Base-by-base conservation (phyloP, 345 rosid genomes). In the Salix dunnii region DNA sequence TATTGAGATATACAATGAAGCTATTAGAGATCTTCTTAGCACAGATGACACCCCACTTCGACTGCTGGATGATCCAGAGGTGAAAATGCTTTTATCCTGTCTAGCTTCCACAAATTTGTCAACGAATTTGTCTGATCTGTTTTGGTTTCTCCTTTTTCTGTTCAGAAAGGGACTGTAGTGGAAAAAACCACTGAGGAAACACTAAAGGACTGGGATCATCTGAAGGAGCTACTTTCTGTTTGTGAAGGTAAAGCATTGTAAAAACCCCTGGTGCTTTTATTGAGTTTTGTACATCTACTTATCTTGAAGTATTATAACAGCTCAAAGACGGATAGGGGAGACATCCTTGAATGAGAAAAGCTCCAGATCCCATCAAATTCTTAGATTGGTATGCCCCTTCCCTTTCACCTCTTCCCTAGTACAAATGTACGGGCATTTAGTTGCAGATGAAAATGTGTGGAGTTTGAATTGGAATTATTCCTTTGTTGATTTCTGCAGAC, bases 301-400 rank as follows among this genome's bases (percentile, higher is more conserved):
- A 67, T 70, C 77, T 18, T 68, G 58, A 70, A 82, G 63, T 63
- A 65, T 49, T 80, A 13, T 80, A 84, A 70, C 90, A 96, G 99
- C 96, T 38, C 99, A 96, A 72, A 89, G 99, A 81, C 90, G 80
- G 82, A 88, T 91, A 80, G 98, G 99, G 67, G 99, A 96, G 87
- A 96, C 99, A 80, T 87, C 81, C 46, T 66, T 93, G 80, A 96
- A 96, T 76, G 97, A 96, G 81, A 96, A 87, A 86, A 96, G 99
- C 88, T 96, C 99, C 71, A 89, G 99, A 85, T 96, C 99, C 72
- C 99, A 96, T 89, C 99, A 93, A 81, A 96, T 96, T 82, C 94
- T 96, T 74, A 91, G 91, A 96, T 83, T 96, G 88, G 98, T 96
- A 72, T 30, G 66, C 60, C 66, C 25, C 68, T 72, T 76, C 65